phyloP scores from a whole-genome alignment of 805 yeast genomes.

The Wickerhamiella siamensis region DNA sequence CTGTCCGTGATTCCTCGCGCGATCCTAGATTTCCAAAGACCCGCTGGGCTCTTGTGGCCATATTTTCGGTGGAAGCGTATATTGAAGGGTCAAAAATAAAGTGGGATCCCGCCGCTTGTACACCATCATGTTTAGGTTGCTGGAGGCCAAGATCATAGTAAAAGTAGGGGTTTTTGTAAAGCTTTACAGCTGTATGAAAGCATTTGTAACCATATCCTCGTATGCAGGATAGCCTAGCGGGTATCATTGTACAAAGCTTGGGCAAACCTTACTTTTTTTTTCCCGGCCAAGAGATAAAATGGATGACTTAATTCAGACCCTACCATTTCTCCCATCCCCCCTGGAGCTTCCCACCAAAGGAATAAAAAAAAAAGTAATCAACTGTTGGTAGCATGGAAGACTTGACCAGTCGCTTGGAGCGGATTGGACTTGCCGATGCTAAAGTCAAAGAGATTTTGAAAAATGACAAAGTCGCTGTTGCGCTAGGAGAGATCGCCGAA shows the following conservation, averaged over 20 bases:
- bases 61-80: slow-evolving; percentile 10
- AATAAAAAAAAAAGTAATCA: too few relatives aligned
- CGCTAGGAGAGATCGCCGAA: slow-evolving; percentile 46
- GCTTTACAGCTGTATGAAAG: not conserved
- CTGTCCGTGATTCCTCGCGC: slow-evolving; percentile 20
- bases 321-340: too few relatives aligned
- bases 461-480: slow-evolving; percentile 67
- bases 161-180: not conserved
- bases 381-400: slow-evolving; percentile 1
- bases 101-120: slow-evolving; percentile 2
- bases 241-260: too few relatives aligned
- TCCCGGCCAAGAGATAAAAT: too few relatives aligned
- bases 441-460: slow-evolving; percentile 69
- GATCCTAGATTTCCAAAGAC: slow-evolving; percentile 26
- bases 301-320: too few relatives aligned
- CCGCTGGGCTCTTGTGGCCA: slow-evolving; percentile 14
- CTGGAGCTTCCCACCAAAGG: too few relatives aligned
- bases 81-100: slow-evolving; percentile 15
- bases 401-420: not conserved
- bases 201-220: not conserved
- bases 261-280: too few relatives aligned
- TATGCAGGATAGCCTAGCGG: too few relatives aligned
- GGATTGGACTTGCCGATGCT: slow-evolving; percentile 15
- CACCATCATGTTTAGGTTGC: slow-evolving; percentile 6
- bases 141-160: slow-evolving; percentile 5